These are phyloP conservation scores for Solanum etuberosum DNA, from an alignment of 257 asterid species.

Conservation along the genomic window DNA sequence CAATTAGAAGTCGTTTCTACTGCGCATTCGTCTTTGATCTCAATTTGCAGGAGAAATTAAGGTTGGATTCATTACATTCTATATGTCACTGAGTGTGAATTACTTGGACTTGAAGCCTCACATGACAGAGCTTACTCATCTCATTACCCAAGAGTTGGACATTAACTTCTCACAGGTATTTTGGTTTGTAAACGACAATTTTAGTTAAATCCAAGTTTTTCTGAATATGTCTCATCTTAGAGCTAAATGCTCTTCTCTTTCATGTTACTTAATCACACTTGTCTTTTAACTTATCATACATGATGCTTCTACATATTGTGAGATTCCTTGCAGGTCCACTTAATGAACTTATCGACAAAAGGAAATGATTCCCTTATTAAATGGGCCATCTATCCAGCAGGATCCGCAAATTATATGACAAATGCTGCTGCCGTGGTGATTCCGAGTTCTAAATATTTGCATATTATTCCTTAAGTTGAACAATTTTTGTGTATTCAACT, in stretches of 20 bases:
- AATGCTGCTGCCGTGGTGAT: slow-evolving; percentile 64
- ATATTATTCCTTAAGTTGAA: neutral
- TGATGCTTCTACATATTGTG: slow-evolving; percentile 11
- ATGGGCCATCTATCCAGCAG: slow-evolving; percentile 69
- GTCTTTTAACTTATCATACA: neutral
- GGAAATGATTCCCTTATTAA: slow-evolving; percentile 55
- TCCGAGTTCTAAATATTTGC: neutral
- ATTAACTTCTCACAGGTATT: slow-evolving; percentile 71
- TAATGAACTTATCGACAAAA: slow-evolving; percentile 45
- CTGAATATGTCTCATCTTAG: neutral
- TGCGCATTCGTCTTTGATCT: slow-evolving; percentile 4
- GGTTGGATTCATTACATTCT: slow-evolving; percentile 56
- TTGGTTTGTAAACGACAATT: slow-evolving; percentile 1
- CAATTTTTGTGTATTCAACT: neutral
- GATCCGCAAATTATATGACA: slow-evolving; percentile 42
- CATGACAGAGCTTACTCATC: slow-evolving; percentile 47
- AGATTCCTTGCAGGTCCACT: slow-evolving; percentile 51
- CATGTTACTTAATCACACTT: slow-evolving; percentile 3
- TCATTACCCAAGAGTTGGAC: slow-evolving; percentile 49
- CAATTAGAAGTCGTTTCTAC: neutral
- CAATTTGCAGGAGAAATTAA: slow-evolving; percentile 46
- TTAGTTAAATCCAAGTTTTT: neutral
- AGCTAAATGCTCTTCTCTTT: neutral
- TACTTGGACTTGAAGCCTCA: slow-evolving; percentile 74
- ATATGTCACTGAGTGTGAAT: slow-evolving; percentile 44